phyloP scores from a whole-genome alignment of 176 grass and related monocot genomes.

The Oryza coarctata region DNA sequence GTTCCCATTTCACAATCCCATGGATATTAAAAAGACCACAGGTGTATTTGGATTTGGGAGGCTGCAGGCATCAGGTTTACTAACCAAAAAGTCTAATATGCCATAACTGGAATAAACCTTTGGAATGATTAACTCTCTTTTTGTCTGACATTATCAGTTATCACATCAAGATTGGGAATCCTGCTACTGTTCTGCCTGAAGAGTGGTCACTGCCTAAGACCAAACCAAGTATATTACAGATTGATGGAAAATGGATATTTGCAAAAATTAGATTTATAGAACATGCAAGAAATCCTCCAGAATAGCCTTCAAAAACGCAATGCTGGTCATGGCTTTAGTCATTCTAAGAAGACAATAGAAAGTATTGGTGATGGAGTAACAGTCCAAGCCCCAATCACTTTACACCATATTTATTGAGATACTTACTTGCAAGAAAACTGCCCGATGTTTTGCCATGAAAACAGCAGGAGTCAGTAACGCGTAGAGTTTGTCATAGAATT shows the following conservation, averaged over 20 bases:
- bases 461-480: constrained; percentile 75
- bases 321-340: not conserved
- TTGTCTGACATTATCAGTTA: not conserved
- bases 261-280: not conserved
- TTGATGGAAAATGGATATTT: constrained; percentile 10
- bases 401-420: not conserved
- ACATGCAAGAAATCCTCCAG: not conserved
- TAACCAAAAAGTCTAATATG: not conserved
- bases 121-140: not conserved
- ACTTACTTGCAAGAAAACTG: constrained; percentile 96
- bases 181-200: not conserved
- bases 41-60: not conserved
- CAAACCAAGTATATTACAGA: not conserved
- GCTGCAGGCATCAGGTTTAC: constrained; percentile 17
- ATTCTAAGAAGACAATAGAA: not conserved
- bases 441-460: constrained; percentile 88
- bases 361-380: not conserved
- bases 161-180: constrained; percentile 5
- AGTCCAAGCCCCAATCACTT: not conserved
- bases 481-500: constrained; percentile 96
- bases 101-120: not conserved
- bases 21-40: not conserved
- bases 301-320: not conserved
- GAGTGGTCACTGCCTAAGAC: not conserved
- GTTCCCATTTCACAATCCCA: not conserved